These are phyloP conservation scores for Trypanosoma platydactyli DNA, from an alignment of 208 protist genomes.

Conservation along the genomic window DNA sequence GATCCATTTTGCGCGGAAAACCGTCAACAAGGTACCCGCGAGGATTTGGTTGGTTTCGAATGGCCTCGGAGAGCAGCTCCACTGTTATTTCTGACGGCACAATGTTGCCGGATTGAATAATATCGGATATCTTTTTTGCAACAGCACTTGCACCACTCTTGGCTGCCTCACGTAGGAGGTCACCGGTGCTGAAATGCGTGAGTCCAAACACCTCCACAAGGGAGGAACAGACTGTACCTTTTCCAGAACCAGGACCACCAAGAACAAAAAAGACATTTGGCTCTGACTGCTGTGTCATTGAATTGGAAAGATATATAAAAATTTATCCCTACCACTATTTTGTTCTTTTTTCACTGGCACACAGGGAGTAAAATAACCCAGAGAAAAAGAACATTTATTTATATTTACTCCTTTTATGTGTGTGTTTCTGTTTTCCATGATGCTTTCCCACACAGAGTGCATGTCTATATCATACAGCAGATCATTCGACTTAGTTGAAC, in stretches of 20 bases:
- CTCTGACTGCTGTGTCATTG: conserved; percentile 1
- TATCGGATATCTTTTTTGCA: conserved; percentile 70
- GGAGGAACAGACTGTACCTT: conserved; percentile 77
- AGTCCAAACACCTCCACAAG: conserved; percentile 83
- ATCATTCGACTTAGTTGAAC: too few species aligned
- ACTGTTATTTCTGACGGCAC: conserved; percentile 90
- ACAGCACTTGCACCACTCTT: conserved; percentile 56
- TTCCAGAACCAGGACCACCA: conserved; percentile 85
- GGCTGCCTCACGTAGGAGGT: conserved; percentile 80
- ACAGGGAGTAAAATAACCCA: conserved; percentile 10
- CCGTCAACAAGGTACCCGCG: conserved; percentile 88
- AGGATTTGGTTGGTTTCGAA: conserved; percentile 55
- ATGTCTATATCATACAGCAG: too few species aligned
- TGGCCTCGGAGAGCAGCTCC: conserved; percentile 65
- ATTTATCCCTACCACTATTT: neutral
- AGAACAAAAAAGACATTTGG: conserved; percentile 88
- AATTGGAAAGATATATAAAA: neutral
- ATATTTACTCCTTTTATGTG: too few species aligned
- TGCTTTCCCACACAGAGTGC: too few species aligned
- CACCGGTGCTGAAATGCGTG: conserved; percentile 85
- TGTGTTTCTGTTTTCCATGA: too few species aligned
- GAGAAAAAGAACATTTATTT: too few species aligned
- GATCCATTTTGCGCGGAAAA: conserved; percentile 86
- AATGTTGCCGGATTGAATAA: conserved; percentile 72
- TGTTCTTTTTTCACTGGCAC: neutral